Evolutionary conservation across 345 rosid species (phyloP), one percentile per base, ranked within the genome.

Genomic region (Eucalyptus cloeziana): DNA sequence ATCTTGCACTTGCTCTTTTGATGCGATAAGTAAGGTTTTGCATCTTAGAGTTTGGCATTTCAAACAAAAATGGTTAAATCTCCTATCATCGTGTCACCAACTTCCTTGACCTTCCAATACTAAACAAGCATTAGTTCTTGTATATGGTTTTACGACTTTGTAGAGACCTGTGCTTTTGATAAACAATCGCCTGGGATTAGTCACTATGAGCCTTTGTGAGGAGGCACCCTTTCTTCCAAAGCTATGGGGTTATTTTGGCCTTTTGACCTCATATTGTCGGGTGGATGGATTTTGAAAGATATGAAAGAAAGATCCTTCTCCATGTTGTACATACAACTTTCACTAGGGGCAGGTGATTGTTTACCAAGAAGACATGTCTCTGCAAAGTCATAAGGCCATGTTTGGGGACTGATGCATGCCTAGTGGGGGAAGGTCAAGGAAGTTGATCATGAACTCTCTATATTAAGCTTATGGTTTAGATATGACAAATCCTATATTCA

Each of bases 141-240:
- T 30, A n/a, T 8, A 64, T 13, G 37, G 76, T 64, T 15, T 64
- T 64, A 64, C 3, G 3, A 14, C 21, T n/a, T n/a, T 64, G 21
- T n/a, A 7, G 10, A 14, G 37, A 64, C 76, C 2, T 30, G 9
- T 64, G 37, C 14, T 13, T 64, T 64, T 64, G 5, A 64, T 14
- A n/a, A 64, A 31, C 2, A 30, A 0, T 64, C 33, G 0, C 76
- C 4, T 13, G 3, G 2, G 5, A 64, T 5, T 30, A 31, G 37
- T 64, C 76, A 64, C 5, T 64, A 64, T 16, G 19, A 64, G 19
- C 76, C 76, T n/a, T 14, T 64, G 76, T 64, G 37, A n/a, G 19
- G 37, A 64, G 33, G 76, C 37, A 64, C 37, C 37, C 17, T n/a
- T 64, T 64, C 76, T 64, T 30, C 19, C 37, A 14, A 64, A 64